phyloP scores from a whole-genome alignment of 2,329 filamentous ascomycete genomes.

The Orbilia javanica region DNA sequence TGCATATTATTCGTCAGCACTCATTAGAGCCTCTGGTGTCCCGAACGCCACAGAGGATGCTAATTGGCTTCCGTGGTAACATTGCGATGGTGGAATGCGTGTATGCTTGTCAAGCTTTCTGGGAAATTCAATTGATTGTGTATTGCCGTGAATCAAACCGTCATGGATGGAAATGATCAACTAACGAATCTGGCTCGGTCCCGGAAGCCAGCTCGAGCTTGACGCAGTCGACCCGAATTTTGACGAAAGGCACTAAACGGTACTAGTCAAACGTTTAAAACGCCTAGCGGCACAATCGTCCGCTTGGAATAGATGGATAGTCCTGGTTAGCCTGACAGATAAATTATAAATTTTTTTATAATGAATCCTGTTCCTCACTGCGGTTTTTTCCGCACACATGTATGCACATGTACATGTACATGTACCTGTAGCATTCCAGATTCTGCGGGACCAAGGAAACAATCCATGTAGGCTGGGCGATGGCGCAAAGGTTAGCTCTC shows the following conservation, averaged over 20 bases:
- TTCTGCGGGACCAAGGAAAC: neutral
- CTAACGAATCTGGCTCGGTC: conserved; percentile 30
- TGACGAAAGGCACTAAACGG: conserved; percentile 24
- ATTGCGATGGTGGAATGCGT: neutral
- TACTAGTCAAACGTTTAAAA: conserved; percentile 42
- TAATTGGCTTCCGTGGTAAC: conserved; percentile 33
- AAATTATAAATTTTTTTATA: conserved; percentile 24
- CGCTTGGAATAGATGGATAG: conserved; percentile 5
- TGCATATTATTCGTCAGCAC: conserved; percentile 39
- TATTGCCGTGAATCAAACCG: conserved; percentile 25
- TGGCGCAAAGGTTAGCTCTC: conserved; percentile 27
- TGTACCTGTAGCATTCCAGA: conserved; percentile 3
- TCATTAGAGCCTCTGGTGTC: conserved; percentile 2
- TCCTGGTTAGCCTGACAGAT: conserved; percentile 17
- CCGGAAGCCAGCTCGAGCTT: neutral
- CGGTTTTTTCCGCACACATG: neutral
- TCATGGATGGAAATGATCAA: conserved; percentile 20
- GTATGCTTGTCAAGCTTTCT: conserved; percentile 10
- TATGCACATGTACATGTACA: neutral
- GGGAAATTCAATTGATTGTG: conserved; percentile 16
- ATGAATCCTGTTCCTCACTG: conserved; percentile 2
- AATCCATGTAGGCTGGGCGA: conserved; percentile 16
- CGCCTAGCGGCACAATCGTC: conserved; percentile 5
- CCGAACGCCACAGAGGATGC: conserved; percentile 28
- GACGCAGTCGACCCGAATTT: conserved; percentile 33